A percentile compares a stretch with the other conserved stretches of the same genome.
Conservation (phyloP, 768 basidiomycete species). For the Suillus subluteus region DNA sequence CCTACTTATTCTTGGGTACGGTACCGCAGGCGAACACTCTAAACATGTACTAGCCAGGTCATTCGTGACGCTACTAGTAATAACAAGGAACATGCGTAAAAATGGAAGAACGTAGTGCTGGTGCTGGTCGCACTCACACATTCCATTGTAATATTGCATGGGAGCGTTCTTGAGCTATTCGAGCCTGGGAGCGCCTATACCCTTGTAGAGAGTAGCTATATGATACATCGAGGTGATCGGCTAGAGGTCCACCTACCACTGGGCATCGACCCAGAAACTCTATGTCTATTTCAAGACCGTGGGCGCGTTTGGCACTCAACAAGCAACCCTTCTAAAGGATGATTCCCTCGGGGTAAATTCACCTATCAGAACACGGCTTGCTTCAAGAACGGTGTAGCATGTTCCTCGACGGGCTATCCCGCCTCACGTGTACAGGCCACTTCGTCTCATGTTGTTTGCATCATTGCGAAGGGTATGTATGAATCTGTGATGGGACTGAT, state of each 20-base stretch:
- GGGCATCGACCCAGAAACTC: not conserved
- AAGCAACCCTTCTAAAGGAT: not conserved
- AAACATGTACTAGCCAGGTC: slow-evolving; percentile 17
- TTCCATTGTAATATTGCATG: slow-evolving; percentile 22
- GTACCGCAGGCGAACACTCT: slow-evolving; percentile 18
- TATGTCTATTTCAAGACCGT: slow-evolving; percentile 9
- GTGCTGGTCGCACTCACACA: slow-evolving; percentile 24
- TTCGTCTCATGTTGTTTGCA: not conserved
- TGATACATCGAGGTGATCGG: slow-evolving; percentile 17
- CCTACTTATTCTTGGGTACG: slow-evolving; percentile 20
- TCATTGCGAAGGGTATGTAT: slow-evolving; percentile 4
- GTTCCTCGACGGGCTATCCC: not conserved
- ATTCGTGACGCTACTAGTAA: slow-evolving; percentile 1
- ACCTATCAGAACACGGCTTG: not conserved
- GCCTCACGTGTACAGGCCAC: not conserved
- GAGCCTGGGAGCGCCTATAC: slow-evolving; percentile 23
- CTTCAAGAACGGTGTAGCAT: not conserved
- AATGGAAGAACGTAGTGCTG: slow-evolving; percentile 1
- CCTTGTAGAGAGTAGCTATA: slow-evolving; percentile 9
- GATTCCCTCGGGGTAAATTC: not conserved
- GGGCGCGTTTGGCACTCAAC: not conserved
- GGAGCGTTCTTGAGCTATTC: slow-evolving; percentile 18
- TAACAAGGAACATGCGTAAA: slow-evolving; percentile 3
- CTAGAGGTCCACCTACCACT: not conserved
- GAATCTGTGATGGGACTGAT: not conserved